Conservation (phyloP, 495 filamentous ascomycete genomes). For the Xylaria sp. region DNA sequence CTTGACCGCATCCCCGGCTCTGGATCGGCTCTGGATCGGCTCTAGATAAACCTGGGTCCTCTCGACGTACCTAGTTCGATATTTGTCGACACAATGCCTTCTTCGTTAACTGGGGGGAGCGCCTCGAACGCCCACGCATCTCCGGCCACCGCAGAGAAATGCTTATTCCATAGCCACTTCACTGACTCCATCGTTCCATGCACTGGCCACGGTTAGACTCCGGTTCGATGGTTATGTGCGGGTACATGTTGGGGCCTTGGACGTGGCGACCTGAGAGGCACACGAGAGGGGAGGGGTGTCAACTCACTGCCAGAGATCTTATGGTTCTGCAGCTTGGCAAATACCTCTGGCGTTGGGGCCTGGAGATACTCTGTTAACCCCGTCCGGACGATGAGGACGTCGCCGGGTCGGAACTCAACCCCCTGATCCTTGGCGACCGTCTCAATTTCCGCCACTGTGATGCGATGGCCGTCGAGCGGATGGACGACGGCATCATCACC, state of each 20-base stretch:
- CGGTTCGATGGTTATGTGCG: background rate
- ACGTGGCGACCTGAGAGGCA: background rate
- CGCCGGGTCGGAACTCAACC: constrained; percentile 62
- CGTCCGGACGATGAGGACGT: constrained; percentile 72
- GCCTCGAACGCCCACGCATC: constrained; percentile 60
- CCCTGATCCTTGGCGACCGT: constrained; percentile 64
- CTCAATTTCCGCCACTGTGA: constrained; percentile 64
- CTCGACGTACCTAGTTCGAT: constrained; percentile 45
- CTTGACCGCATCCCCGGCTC: background rate
- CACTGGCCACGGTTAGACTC: constrained; percentile 26
- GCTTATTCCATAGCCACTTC: constrained; percentile 62
- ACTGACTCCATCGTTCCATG: constrained; percentile 64
- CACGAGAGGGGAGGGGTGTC: background rate
- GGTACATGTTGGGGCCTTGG: background rate
- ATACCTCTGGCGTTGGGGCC: constrained; percentile 51
- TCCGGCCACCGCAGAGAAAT: constrained; percentile 61
- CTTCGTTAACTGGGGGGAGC: constrained; percentile 43
- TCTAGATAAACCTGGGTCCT: background rate
- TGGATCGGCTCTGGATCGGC: no score
- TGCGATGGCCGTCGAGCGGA: constrained; percentile 65
- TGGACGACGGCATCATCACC: constrained; percentile 50
- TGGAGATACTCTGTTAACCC: constrained; percentile 69
- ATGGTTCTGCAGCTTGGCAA: constrained; percentile 47
- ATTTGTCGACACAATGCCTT: constrained; percentile 36
- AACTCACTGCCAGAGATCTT: constrained; percentile 39